Percentiles rank a stretch among this genome's conserved stretches.
Evolutionary conservation across 1,284 basidiomycete genomes (phyloP).

Genomic region (Takashimella tepidaria): DNA sequence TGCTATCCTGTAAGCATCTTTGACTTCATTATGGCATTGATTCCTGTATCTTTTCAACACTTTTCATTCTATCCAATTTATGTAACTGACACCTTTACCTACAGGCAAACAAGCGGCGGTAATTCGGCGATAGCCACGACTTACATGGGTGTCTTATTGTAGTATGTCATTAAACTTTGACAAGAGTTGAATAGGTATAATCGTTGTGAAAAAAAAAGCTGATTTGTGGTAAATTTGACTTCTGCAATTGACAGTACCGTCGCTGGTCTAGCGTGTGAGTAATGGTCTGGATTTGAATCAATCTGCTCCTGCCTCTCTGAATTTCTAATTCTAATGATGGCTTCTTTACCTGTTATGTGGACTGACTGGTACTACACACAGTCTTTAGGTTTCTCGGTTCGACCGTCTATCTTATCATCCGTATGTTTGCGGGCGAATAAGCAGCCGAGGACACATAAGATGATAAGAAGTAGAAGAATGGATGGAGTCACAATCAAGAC

Average conservation of each 20-base stretch:
- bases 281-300: background rate
- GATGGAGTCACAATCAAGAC: too few relatives aligned
- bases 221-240: too few relatives aligned
- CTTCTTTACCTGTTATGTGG: conserved; percentile 4
- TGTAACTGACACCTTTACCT: too few relatives aligned
- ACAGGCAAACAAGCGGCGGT: conserved; percentile 34
- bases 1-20: conserved; percentile 57
- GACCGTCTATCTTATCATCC: conserved; percentile 68
- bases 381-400: conserved; percentile 78
- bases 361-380: conserved; percentile 33
- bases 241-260: conserved; percentile 59
- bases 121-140: conserved; percentile 35
- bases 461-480: too few relatives aligned
- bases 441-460: background rate
- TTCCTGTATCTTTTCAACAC: too few relatives aligned
- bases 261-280: conserved; percentile 74
- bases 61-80: too few relatives aligned
- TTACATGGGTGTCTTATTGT: conserved; percentile 45
- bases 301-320: too few relatives aligned
- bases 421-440: conserved; percentile 78
- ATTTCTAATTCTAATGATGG: too few relatives aligned
- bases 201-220: too few relatives aligned
- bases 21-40: too few relatives aligned
- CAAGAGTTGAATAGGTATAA: too few relatives aligned
- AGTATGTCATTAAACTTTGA: too few relatives aligned